Base-by-base conservation (phyloP, 2,329 filamentous ascomycete species). In the Nemania sp. region DNA sequence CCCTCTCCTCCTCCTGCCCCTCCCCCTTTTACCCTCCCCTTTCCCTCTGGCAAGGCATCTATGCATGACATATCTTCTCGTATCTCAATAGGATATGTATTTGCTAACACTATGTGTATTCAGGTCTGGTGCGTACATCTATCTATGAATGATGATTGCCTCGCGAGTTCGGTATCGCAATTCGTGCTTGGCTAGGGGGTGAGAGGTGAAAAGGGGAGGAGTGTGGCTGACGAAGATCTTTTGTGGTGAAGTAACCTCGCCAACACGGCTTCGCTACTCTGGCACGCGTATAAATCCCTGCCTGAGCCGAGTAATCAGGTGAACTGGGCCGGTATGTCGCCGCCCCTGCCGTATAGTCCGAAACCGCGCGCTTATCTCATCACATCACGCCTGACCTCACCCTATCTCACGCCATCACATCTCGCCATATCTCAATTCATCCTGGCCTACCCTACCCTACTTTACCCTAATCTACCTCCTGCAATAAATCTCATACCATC, bases 201-300 rank as follows among this genome's bases (percentile, higher is more conserved):
- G n/a, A n/a, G n/a, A n/a, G n/a, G n/a, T n/a, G n/a, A n/a, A n/a
- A n/a, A n/a, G n/a, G n/a, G n/a, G n/a, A n/a, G n/a, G n/a, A n/a
- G n/a, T n/a, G n/a, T n/a, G n/a, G n/a, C n/a, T n/a, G n/a, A n/a
- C n/a, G n/a, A n/a, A n/a, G n/a, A n/a, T n/a, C n/a, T n/a, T n/a
- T n/a, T n/a, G n/a, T n/a, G n/a, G 34, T 39, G 20, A 57, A 90
- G 88, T 72, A 93, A 94, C 70, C 80, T 91, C 42, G 78, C 89
- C 61, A 94, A 93, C 68, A 75, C 85, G 3, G 84, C 90, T 6
- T 86, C 89, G 3, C 78, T 93, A 23, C 77, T 93, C 59, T 93
- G 89, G 86, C 88, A 94, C 66, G 88, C 86, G 3, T 89, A 87
- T 67, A 86, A 89, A 68, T 89, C 88, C 7, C 77, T 93, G 12